Evolutionary conservation across 2,329 filamentous ascomycete species (phyloP), one percentile per base, ranked within the genome.

Genomic region (Hypoxylon sp.): DNA sequence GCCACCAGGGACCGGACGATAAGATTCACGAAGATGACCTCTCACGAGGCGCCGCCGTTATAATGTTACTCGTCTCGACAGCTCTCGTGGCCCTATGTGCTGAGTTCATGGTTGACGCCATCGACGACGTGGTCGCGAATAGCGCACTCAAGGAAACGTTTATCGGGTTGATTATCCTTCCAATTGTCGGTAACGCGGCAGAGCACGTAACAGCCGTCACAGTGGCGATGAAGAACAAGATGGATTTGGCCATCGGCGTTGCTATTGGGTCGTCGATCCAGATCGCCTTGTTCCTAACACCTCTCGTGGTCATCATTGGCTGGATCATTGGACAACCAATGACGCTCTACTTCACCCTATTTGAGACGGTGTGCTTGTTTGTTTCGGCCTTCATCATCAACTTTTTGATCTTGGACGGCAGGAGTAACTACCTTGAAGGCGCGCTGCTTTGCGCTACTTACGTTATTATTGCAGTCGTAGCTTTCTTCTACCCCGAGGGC

Each of bases 361-460:
- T 97, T 79, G 93, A 97, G 85, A 97, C 93, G 0, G 91, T 96
- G 21, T 93, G 91, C 62, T 87, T 97, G 75, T 97, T 97, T 79
- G 89, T 95, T 56, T 92, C 89, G 56, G 90, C 93, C 6, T 90
- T 97, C 70, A 93, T 97, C 69, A 92, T 95, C 80, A 96, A 95
- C 80, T 97, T 96, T 77, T 81, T 97, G 65, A 93, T 97, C 52
- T 83, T 95, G 67, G 93, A 97, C 75, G 93, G 93, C 10, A 87
- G 93, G 77, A 93, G 90, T 77, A 97, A 97, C 77, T 97, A 96
- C 74, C 87, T 97, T 11, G 93, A 97, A 81, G 93, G 93, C 13
- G 90, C 90, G 1, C 77, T 92, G 45, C 78, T 92, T 28, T 89
- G 88, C 70, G 86, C 89, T 0, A 88, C 89, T 2, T 92, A 91